Evolutionary conservation across 345 rosid genomes (phyloP).

Genomic region (Toxicodendron radicans): DNA sequence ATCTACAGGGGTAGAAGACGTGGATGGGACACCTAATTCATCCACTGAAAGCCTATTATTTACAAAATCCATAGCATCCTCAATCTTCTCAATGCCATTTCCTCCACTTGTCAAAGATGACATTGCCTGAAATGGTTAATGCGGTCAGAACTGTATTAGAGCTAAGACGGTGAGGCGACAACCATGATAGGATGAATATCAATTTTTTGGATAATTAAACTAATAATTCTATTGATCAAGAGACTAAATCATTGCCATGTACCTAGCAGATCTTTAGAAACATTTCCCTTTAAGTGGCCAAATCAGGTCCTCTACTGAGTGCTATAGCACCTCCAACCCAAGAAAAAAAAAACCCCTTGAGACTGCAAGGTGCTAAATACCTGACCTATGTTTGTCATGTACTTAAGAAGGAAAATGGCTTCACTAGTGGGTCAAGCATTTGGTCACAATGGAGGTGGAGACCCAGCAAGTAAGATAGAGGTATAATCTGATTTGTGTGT

Average conservation of each 20-base stretch:
- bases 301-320: background rate
- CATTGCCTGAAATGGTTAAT: constrained; percentile 52
- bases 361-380: background rate
- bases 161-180: background rate
- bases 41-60: constrained; percentile 51
- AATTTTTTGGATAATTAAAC: background rate
- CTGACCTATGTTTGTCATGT: background rate
- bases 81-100: constrained; percentile 44
- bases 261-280: background rate
- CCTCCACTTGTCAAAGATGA: constrained; percentile 40
- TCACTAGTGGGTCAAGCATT: background rate
- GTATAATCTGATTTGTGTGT: background rate
- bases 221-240: background rate
- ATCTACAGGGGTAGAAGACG: constrained; percentile 31
- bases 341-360: background rate
- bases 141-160: background rate
- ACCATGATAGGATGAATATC: background rate
- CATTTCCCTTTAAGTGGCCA: background rate
- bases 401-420: background rate
- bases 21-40: constrained; percentile 26
- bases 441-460: constrained; percentile 1
- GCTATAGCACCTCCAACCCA: background rate
- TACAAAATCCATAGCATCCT: constrained; percentile 66
- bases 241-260: constrained; percentile 2
- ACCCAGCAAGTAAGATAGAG: background rate